phyloP scores from a whole-genome alignment of 2,329 filamentous ascomycete species.

The Botrytis cinerea region DNA sequence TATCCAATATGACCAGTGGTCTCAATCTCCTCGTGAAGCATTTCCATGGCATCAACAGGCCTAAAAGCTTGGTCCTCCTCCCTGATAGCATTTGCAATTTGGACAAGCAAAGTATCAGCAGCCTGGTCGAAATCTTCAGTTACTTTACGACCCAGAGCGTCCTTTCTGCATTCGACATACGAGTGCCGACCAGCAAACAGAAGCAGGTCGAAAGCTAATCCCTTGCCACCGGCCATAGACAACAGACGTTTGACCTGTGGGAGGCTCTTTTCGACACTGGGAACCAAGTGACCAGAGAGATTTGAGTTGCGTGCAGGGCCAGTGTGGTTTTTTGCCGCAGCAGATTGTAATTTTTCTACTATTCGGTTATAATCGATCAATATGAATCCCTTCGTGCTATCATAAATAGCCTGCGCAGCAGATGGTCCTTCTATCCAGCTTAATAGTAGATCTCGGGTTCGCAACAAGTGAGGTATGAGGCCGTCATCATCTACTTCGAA shows the following conservation, averaged over 20 bases:
- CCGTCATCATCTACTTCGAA: neutral
- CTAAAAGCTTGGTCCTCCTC: neutral
- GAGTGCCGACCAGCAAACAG: neutral
- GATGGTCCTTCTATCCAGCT: constrained; percentile 5
- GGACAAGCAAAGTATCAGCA: neutral
- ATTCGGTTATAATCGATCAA: neutral
- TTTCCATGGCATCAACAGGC: constrained; percentile 4
- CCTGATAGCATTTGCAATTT: neutral
- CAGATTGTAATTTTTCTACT: neutral
- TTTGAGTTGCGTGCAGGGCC: neutral
- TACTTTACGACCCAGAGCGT: neutral
- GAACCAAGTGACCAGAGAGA: neutral
- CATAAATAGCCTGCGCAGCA: neutral
- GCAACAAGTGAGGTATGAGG: neutral
- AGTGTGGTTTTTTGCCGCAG: neutral
- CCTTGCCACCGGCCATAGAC: neutral
- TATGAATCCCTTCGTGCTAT: neutral
- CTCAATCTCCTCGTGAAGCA: constrained; percentile 12
- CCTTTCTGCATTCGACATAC: no score
- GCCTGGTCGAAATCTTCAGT: neutral
- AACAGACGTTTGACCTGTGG: neutral
- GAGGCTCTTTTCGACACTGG: neutral
- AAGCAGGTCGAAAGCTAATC: constrained; percentile 2
- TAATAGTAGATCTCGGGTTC: neutral
- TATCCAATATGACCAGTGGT: neutral